Base-by-base conservation (phyloP, 306 rosid genomes). In the Cicer cuneatum region DNA sequence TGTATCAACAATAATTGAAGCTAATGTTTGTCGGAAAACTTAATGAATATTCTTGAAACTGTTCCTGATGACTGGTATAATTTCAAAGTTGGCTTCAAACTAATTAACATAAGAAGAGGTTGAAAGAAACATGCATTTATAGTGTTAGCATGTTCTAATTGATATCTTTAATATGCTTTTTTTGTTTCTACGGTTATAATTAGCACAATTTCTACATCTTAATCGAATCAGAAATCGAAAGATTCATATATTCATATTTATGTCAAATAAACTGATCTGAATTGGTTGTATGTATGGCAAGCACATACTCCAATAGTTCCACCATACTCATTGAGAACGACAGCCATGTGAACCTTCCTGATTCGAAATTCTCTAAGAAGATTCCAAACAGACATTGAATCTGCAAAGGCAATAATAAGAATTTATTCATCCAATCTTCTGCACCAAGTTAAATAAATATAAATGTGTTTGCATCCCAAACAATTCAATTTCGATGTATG, bases 331-430 rank as follows among this genome's bases (percentile, higher is more conserved):
- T 95, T 95, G 71, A 90, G 97, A 77, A 95, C 98, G 59, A 95
- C 97, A 18, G 99, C 98, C 98, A 95, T 95, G 98, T 95, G 99
- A 83, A 95, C 99, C 78, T 95, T 92, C 81, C 97, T 86, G 83
- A 95, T 92, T 80, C 98, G 90, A 59, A 95, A 95, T 87, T 95
- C 99, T 81, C 99, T 87, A 67, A 95, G 98, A 87, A 95, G 99
- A 89, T 95, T 92, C 99, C 99, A 95, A 59, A 95, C 98, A 29
- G 93, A 95, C 99, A 95, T 95, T 72, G 98, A 92, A 95, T 95
- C 98, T 95, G 90, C 85, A 92, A 71, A 78, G 83, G 39, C 69
- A 57, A 35, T 66, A 48, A 79, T 46, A 80, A 78, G 63, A 83
- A 74, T 63, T 78, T 51, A 74, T 71, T 71, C 65, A 65, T 42